A percentile compares a stretch with the other conserved stretches of the same genome.
These are phyloP conservation scores for Hibiscus trionum DNA, from an alignment of 345 rosid species.

Conservation along the genomic window DNA sequence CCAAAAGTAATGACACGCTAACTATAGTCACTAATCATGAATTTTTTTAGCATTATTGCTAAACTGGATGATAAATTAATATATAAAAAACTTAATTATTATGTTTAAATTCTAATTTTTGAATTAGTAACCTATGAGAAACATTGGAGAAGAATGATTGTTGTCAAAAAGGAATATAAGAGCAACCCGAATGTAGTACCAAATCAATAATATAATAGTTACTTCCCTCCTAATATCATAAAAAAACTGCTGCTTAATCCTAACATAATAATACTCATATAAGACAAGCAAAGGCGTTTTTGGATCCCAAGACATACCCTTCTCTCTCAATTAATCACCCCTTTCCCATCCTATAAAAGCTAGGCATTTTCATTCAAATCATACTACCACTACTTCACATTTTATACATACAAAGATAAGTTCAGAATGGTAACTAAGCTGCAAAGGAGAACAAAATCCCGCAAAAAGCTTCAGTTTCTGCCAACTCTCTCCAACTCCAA, in stretches of 20 bases:
- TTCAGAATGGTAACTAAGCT: conserved; percentile 38
- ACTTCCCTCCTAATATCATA: too few species aligned
- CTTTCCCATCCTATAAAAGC: conserved; percentile 32
- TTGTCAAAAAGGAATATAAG: too few species aligned
- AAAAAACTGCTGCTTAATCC: too few species aligned
- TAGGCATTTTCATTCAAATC: conserved; percentile 7
- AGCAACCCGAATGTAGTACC: too few species aligned
- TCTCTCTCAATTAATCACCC: background rate
- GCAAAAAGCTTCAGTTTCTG: conserved; percentile 43
- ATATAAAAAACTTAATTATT: too few species aligned
- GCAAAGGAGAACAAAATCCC: conserved; percentile 35
- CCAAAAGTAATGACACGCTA: background rate
- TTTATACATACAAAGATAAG: background rate
- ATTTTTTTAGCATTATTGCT: background rate
- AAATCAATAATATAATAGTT: too few species aligned
- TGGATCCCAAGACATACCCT: conserved; percentile 34
- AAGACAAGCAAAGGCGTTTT: conserved; percentile 25
- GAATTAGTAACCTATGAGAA: too few species aligned
- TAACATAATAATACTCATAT: conserved; percentile 2
- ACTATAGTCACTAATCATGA: background rate
- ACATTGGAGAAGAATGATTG: too few species aligned
- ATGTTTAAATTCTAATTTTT: too few species aligned
- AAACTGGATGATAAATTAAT: background rate
- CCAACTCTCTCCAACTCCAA: conserved; percentile 37
- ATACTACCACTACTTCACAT: background rate